A percentile compares a stretch with the other conserved stretches of the same genome.
Evolutionary conservation across 2,329 filamentous ascomycete genomes (phyloP).

Genomic region (Fusarium vanettenii): DNA sequence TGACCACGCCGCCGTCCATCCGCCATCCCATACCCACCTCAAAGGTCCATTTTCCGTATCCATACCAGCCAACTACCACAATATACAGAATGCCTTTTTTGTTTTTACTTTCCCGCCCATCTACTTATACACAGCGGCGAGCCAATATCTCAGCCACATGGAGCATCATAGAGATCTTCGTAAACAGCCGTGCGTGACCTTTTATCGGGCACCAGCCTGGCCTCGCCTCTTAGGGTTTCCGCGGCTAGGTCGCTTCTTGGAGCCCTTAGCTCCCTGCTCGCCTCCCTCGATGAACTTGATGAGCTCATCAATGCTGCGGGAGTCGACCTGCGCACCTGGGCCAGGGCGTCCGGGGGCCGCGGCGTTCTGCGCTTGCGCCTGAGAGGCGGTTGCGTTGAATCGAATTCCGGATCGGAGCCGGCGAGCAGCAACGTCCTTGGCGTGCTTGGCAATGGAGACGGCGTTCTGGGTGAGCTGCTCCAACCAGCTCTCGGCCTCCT

Average conservation of each 20-base stretch:
- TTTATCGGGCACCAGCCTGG: constrained; percentile 38
- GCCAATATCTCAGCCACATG: constrained; percentile 24
- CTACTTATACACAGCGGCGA: constrained; percentile 39
- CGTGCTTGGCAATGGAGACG: constrained; percentile 92
- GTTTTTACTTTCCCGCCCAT: constrained; percentile 20
- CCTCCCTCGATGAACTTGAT: constrained; percentile 92
- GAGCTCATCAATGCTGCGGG: constrained; percentile 90
- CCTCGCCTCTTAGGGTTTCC: constrained; percentile 68
- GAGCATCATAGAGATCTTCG: constrained; percentile 26
- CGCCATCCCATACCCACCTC: constrained; percentile 28
- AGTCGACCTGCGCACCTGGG: constrained; percentile 66
- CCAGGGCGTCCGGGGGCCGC: constrained; percentile 47
- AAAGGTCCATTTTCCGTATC: constrained; percentile 15
- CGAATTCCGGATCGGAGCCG: constrained; percentile 77
- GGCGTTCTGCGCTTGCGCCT: constrained; percentile 42
- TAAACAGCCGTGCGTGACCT: constrained; percentile 9
- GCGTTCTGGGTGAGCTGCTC: constrained; percentile 96
- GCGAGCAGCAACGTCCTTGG: constrained; percentile 84
- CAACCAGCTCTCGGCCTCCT: constrained; percentile 96
- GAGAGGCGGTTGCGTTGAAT: constrained; percentile 61
- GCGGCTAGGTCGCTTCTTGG: constrained; percentile 67
- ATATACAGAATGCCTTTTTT: constrained; percentile 33
- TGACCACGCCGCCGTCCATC: constrained; percentile 25
- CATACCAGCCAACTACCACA: constrained; percentile 21
- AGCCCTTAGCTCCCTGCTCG: constrained; percentile 62